Evolutionary conservation across 1,284 basidiomycete species (phyloP).

Genomic region (Tilletia horrida): DNA sequence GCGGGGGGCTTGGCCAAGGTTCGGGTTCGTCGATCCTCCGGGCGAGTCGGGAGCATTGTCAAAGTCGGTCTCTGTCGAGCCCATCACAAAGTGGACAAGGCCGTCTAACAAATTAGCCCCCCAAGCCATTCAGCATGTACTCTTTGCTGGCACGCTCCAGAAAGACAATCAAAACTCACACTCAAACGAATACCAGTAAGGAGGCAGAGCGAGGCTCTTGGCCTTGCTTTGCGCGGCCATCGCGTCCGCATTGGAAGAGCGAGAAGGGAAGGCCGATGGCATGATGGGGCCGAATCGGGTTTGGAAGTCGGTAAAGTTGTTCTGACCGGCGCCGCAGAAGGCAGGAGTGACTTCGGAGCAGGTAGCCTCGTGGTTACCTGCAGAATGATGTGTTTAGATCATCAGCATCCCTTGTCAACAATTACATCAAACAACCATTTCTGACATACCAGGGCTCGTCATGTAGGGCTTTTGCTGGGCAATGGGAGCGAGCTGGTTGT

Average conservation of each 20-base stretch:
- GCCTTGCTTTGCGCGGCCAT: slow-evolving; percentile 10
- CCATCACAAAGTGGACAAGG: slow-evolving; percentile 38
- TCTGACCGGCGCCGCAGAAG: slow-evolving; percentile 36
- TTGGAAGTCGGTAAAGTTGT: slow-evolving; percentile 38
- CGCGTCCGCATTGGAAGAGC: slow-evolving; percentile 16
- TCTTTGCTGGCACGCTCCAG: no score
- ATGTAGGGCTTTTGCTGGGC: slow-evolving; percentile 47
- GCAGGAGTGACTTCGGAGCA: slow-evolving; percentile 15
- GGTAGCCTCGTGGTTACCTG: neutral
- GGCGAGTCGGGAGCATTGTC: slow-evolving; percentile 31
- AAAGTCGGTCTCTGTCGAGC: slow-evolving; percentile 45
- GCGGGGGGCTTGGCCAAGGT: slow-evolving; percentile 25
- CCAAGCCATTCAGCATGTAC: no score
- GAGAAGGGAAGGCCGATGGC: slow-evolving; percentile 30
- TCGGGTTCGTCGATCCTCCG: slow-evolving; percentile 29
- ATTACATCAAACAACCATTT: neutral
- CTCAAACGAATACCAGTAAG: slow-evolving; percentile 18
- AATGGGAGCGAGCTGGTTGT: slow-evolving; percentile 51
- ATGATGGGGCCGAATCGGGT: slow-evolving; percentile 29
- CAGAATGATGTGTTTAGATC: neutral
- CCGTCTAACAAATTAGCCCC: slow-evolving; percentile 29
- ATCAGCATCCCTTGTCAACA: neutral
- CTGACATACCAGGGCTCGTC: slow-evolving; percentile 37
- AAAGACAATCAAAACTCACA: slow-evolving; percentile 35
- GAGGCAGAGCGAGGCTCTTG: slow-evolving; percentile 1